Conservation (phyloP, 1,139 yeast species). For the Zygoascus hellenicus region DNA sequence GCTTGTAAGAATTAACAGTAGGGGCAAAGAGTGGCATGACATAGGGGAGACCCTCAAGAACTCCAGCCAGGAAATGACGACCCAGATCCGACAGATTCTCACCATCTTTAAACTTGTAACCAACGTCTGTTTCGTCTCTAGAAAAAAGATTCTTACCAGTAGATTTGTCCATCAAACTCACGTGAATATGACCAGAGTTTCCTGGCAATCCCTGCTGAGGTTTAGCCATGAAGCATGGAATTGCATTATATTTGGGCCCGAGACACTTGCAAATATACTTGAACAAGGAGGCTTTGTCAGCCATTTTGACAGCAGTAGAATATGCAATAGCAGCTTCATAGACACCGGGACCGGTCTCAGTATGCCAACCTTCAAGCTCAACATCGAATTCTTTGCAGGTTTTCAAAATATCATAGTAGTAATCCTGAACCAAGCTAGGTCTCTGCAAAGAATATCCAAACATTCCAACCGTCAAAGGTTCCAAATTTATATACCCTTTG, state of each 20-base stretch:
- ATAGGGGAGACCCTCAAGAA: constrained; percentile 32
- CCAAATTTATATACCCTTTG: constrained; percentile 27
- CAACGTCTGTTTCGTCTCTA: constrained; percentile 24
- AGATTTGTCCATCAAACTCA: constrained; percentile 27
- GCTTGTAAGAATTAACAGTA: constrained; percentile 35
- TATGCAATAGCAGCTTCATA: constrained; percentile 36
- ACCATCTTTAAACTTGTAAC: constrained; percentile 30
- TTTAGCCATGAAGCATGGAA: constrained; percentile 38
- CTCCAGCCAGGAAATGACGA: constrained; percentile 34
- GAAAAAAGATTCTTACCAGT: constrained; percentile 32
- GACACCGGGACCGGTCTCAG: constrained; percentile 39
- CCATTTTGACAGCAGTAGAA: constrained; percentile 29
- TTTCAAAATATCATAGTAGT: constrained; percentile 29
- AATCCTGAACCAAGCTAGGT: constrained; percentile 30
- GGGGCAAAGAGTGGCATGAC: constrained; percentile 37
- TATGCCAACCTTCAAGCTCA: constrained; percentile 36
- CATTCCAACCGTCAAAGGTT: constrained; percentile 34
- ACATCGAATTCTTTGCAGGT: constrained; percentile 25
- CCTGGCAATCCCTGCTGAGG: constrained; percentile 36
- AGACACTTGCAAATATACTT: constrained; percentile 32
- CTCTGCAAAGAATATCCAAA: constrained; percentile 36
- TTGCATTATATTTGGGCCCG: constrained; percentile 29
- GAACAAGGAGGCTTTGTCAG: constrained; percentile 34
- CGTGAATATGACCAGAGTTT: constrained; percentile 36
- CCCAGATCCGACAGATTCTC: constrained; percentile 30